Percentiles rank a stretch among this genome's conserved stretches.
phyloP scores from a whole-genome alignment of 2,329 filamentous ascomycete species.

The Emergomyces pasteurianus region DNA sequence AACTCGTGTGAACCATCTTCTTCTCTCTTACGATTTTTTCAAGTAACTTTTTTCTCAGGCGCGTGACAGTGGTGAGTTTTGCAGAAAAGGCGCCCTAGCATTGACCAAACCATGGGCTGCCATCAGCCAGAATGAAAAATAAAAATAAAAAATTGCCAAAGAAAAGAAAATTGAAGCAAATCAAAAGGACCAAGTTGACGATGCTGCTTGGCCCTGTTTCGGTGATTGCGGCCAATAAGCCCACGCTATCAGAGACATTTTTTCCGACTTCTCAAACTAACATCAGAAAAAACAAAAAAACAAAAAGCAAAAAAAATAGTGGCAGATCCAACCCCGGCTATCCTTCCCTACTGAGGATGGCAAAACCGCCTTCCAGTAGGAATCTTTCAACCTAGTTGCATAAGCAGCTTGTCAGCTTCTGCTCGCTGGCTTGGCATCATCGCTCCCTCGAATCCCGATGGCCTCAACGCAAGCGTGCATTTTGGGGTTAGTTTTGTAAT shows the following conservation, averaged over 20 bases:
- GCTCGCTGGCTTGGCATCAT: not conserved
- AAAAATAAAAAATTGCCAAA: too few species aligned
- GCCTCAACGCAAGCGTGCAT: too few species aligned
- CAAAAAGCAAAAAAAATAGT: not conserved
- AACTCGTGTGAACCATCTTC: not conserved
- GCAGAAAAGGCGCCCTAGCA: too few species aligned
- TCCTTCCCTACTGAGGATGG: not conserved
- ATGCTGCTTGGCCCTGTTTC: not conserved
- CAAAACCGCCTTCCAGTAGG: too few species aligned
- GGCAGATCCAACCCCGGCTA: slow-evolving; percentile 2
- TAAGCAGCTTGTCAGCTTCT: not conserved
- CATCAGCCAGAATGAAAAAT: too few species aligned
- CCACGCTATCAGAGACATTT: not conserved
- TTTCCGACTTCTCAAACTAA: not conserved
- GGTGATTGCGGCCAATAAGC: not conserved
- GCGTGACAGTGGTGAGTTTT: not conserved
- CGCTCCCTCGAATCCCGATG: not conserved
- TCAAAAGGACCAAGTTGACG: too few species aligned
- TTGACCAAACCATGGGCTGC: too few species aligned
- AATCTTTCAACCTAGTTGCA: not conserved
- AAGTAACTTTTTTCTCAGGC: not conserved
- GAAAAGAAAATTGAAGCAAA: too few species aligned
- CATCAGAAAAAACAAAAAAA: not conserved
- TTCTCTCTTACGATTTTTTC: not conserved
- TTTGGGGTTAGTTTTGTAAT: too few species aligned